Conservation (phyloP, 495 filamentous ascomycete genomes). For the Penicillium tannophilum region DNA sequence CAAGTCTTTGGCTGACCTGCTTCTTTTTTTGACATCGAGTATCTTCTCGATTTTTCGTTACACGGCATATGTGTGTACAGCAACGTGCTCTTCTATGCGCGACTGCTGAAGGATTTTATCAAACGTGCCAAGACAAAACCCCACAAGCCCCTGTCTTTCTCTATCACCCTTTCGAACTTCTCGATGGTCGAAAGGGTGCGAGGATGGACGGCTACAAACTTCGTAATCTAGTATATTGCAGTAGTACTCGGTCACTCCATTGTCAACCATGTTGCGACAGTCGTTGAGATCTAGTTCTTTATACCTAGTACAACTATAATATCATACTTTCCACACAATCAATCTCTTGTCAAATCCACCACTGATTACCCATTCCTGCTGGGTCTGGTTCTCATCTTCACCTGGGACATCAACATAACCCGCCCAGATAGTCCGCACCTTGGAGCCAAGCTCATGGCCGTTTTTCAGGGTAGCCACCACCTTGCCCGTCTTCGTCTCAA, state of each 20-base stretch:
- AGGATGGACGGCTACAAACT: slow-evolving; percentile 81
- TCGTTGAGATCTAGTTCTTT: background rate
- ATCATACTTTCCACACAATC: slow-evolving; percentile 57
- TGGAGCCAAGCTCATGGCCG: slow-evolving; percentile 61
- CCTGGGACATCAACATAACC: slow-evolving; percentile 48
- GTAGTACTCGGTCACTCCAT: background rate
- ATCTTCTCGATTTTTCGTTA: slow-evolving; percentile 24
- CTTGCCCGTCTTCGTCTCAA: slow-evolving; percentile 65
- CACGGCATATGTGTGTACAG: slow-evolving; percentile 99
- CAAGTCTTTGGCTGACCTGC: slow-evolving; percentile 5
- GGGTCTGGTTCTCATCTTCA: slow-evolving; percentile 23
- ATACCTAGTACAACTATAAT: background rate
- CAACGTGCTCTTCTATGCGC: slow-evolving; percentile 74
- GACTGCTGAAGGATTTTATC: slow-evolving; percentile 90
- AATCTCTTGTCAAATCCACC: slow-evolving; percentile 69
- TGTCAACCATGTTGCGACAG: too few relatives aligned
- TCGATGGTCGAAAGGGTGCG: slow-evolving; percentile 72
- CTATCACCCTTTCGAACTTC: slow-evolving; percentile 72
- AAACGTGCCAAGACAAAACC: slow-evolving; percentile 84
- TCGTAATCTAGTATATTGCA: slow-evolving; percentile 23
- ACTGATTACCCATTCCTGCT: slow-evolving; percentile 63
- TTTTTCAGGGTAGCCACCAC: slow-evolving; percentile 50
- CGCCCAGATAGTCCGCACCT: slow-evolving; percentile 67
- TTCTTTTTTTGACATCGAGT: slow-evolving; percentile 12
- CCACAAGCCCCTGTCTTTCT: slow-evolving; percentile 70